These are phyloP conservation scores for Clonostachys solani DNA, from an alignment of 2,329 filamentous ascomycete genomes.

Conservation along the genomic window DNA sequence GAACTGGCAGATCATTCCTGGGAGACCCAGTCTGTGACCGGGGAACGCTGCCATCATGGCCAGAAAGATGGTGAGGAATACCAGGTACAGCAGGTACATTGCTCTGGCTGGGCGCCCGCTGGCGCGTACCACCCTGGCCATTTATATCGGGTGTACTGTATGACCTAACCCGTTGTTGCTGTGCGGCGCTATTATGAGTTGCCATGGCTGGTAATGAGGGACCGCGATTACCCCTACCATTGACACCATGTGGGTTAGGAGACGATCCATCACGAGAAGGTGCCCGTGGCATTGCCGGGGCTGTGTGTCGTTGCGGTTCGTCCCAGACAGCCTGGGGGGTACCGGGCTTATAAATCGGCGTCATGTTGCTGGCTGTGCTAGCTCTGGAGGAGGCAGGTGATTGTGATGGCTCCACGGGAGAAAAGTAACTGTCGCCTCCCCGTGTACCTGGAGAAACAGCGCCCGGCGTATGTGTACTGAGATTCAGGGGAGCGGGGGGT, in stretches of 20 bases:
- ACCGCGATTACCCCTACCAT: constrained; percentile 64
- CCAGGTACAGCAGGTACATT: constrained; percentile 69
- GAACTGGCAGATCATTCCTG: constrained; percentile 60
- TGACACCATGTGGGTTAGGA: constrained; percentile 58
- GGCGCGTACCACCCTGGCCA: constrained; percentile 55
- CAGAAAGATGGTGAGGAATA: constrained; percentile 65
- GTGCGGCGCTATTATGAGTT: constrained; percentile 46
- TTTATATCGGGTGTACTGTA: constrained; percentile 96
- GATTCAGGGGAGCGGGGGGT: constrained; percentile 54
- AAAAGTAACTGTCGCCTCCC: constrained; percentile 86
- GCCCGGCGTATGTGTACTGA: constrained; percentile 54
- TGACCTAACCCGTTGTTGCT: constrained; percentile 76
- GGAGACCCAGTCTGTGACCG: constrained; percentile 83
- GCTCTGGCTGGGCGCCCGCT: constrained; percentile 46
- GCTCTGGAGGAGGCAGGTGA: constrained; percentile 73
- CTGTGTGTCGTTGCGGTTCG: constrained; percentile 72
- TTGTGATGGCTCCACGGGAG: constrained; percentile 79
- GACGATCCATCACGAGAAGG: constrained; percentile 74
- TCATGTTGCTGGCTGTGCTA: constrained; percentile 72
- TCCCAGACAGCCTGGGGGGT: constrained; percentile 66
- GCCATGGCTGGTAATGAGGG: constrained; percentile 76
- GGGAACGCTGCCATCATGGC: constrained; percentile 61
- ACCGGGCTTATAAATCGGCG: constrained; percentile 52
- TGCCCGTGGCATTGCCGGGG: constrained; percentile 78
- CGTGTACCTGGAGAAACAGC: constrained; percentile 57